A percentile compares a stretch with the other conserved stretches of the same genome.
phyloP scores from a whole-genome alignment of 2,329 filamentous ascomycete species.

The Cordyceps cateniannulata region DNA sequence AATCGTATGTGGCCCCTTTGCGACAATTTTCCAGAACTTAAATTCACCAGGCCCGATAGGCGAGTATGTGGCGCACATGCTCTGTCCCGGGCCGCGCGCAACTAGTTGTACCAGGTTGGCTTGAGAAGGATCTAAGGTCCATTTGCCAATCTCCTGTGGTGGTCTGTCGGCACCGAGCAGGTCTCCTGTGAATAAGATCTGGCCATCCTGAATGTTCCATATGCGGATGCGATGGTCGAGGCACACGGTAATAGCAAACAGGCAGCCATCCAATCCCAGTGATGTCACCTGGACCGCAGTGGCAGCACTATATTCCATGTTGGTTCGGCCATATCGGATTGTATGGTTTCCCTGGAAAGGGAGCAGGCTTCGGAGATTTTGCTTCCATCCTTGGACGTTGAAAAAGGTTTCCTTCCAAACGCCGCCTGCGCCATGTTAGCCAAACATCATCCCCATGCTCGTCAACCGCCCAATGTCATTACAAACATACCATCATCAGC shows the following conservation, averaged over 20 bases:
- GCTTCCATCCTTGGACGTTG: conserved; percentile 65
- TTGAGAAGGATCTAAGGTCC: conserved; percentile 73
- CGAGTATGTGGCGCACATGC: conserved; percentile 72
- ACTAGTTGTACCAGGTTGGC: conserved; percentile 70
- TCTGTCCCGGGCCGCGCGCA: conserved; percentile 45
- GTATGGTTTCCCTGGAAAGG: conserved; percentile 60
- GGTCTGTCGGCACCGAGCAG: conserved; percentile 63
- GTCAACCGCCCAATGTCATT: not conserved
- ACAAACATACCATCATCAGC: conserved; percentile 37
- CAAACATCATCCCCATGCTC: not conserved
- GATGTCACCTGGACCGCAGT: conserved; percentile 53
- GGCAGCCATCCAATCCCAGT: conserved; percentile 41
- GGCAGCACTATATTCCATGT: conserved; percentile 62
- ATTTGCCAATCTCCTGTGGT: conserved; percentile 63
- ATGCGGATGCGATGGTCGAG: conserved; percentile 83
- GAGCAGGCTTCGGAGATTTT: conserved; percentile 59
- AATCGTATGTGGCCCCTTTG: conserved; percentile 57
- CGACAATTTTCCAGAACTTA: conserved; percentile 80
- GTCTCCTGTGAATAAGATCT: conserved; percentile 69
- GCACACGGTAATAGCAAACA: conserved; percentile 70
- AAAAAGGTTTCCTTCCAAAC: conserved; percentile 67
- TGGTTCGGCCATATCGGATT: conserved; percentile 55
- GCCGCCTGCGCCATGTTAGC: conserved; percentile 15
- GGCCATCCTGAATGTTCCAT: conserved; percentile 82
- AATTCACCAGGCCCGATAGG: conserved; percentile 84